A percentile compares a stretch with the other conserved stretches of the same genome.
Conservation (phyloP, 1,284 basidiomycete species). For the Malassezia furfur region DNA sequence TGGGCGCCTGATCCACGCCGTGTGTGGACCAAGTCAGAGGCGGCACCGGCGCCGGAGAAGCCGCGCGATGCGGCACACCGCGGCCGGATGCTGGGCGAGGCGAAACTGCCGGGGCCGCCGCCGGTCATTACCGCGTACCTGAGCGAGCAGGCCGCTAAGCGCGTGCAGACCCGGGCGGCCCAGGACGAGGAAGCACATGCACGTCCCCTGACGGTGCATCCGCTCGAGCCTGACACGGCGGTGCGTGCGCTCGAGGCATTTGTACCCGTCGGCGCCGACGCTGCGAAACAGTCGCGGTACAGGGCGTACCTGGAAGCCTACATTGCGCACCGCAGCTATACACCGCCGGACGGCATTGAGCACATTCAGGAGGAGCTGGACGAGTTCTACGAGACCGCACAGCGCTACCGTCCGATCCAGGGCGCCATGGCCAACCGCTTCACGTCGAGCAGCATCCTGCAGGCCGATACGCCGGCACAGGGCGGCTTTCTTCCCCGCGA, state of each 20-base stretch:
- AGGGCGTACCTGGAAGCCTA: slow-evolving; percentile 69
- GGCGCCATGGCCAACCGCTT: slow-evolving; percentile 88
- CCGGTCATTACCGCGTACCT: slow-evolving; percentile 86
- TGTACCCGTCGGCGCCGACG: slow-evolving; percentile 73
- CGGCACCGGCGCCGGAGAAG: slow-evolving; percentile 16
- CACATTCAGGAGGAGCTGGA: slow-evolving; percentile 66
- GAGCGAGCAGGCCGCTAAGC: slow-evolving; percentile 67
- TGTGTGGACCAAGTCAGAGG: slow-evolving; percentile 56
- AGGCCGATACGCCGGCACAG: background rate
- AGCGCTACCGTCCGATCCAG: slow-evolving; percentile 81
- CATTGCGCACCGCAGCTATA: slow-evolving; percentile 49
- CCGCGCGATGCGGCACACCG: slow-evolving; percentile 58
- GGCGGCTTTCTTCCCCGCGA: background rate
- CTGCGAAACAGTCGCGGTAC: slow-evolving; percentile 74
- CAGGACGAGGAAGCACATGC: slow-evolving; percentile 16
- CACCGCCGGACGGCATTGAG: background rate
- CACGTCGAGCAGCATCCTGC: slow-evolving; percentile 49
- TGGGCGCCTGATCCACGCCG: slow-evolving; percentile 75
- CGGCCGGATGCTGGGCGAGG: slow-evolving; percentile 72
- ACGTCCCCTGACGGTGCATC: slow-evolving; percentile 54
- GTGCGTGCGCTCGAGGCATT: slow-evolving; percentile 77
- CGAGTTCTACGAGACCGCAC: slow-evolving; percentile 76
- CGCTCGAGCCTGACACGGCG: slow-evolving; percentile 66
- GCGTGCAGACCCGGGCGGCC: slow-evolving; percentile 15
- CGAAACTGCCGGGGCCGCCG: slow-evolving; percentile 59